These are phyloP conservation scores for Pyricularia grisea DNA, from an alignment of 2,329 filamentous ascomycete genomes.

Conservation along the genomic window DNA sequence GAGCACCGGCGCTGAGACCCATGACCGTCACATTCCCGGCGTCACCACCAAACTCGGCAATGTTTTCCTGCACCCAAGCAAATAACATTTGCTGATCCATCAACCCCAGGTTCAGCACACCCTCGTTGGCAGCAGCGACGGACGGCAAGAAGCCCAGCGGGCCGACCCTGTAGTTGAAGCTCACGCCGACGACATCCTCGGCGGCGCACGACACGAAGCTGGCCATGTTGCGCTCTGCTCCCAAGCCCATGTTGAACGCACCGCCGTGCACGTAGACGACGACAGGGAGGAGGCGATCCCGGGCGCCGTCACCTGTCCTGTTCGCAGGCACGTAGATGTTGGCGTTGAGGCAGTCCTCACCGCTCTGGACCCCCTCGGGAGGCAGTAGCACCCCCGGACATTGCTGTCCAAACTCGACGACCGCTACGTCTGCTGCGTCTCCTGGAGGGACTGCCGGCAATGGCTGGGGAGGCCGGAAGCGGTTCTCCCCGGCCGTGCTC, in stretches of 20 bases:
- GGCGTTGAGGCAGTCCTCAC: constrained; percentile 43
- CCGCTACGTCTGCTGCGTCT: constrained; percentile 17
- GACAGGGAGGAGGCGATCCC: constrained; percentile 28
- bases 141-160: constrained; percentile 61
- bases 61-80: constrained; percentile 51
- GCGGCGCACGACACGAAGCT: constrained; percentile 47
- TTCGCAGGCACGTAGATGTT: constrained; percentile 36
- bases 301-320: background rate
- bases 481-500: constrained; percentile 28
- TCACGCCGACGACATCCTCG: constrained; percentile 45
- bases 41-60: constrained; percentile 51
- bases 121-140: constrained; percentile 31
- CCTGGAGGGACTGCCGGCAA: constrained; percentile 12
- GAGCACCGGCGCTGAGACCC: constrained; percentile 53
- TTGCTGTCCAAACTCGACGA: constrained; percentile 25
- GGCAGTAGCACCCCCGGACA: constrained; percentile 24
- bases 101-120: constrained; percentile 54
- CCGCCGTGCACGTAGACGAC: constrained; percentile 57
- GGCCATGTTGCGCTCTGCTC: constrained; percentile 47
- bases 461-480: constrained; percentile 32
- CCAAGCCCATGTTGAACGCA: constrained; percentile 46
- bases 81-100: constrained; percentile 51
- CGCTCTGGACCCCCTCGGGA: constrained; percentile 16
- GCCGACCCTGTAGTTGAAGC: constrained; percentile 55
- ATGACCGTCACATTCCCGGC: constrained; percentile 47